Conservation (phyloP, 441 rosid genomes). For the Erysimum pusillum region DNA sequence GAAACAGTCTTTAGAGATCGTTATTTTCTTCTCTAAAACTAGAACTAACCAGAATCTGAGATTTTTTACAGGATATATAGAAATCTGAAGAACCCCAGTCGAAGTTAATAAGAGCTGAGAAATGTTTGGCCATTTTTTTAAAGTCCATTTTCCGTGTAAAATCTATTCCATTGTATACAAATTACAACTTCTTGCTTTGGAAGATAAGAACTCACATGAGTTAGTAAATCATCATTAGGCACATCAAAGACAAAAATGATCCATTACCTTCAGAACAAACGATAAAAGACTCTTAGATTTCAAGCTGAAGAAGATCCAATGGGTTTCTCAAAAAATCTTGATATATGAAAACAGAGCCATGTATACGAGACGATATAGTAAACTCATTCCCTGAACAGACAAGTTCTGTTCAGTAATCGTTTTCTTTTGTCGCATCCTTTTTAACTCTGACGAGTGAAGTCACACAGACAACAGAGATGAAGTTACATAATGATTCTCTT, state of each 20-base stretch:
- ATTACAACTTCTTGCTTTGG: background rate
- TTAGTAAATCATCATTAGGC: background rate
- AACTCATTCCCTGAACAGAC: background rate
- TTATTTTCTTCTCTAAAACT: background rate
- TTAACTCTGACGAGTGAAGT: background rate
- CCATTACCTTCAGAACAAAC: slow-evolving; percentile 1
- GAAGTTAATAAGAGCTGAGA: background rate
- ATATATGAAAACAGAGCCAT: background rate
- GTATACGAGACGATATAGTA: background rate
- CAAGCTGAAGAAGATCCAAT: background rate
- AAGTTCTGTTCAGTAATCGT: background rate
- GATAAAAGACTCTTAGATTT: background rate
- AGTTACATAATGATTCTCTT: background rate
- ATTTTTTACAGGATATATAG: background rate
- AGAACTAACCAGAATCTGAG: background rate
- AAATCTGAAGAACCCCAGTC: background rate
- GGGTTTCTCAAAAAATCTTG: background rate
- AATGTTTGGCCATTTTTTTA: background rate
- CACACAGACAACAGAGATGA: background rate
- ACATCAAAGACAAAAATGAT: background rate
- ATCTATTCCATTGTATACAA: background rate
- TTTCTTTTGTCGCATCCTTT: background rate
- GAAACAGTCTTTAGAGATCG: background rate
- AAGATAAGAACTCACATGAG: background rate
- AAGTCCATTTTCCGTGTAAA: background rate